These are phyloP conservation scores for Leishmania amazonensis DNA, from an alignment of 208 protist genomes.

Conservation along the genomic window DNA sequence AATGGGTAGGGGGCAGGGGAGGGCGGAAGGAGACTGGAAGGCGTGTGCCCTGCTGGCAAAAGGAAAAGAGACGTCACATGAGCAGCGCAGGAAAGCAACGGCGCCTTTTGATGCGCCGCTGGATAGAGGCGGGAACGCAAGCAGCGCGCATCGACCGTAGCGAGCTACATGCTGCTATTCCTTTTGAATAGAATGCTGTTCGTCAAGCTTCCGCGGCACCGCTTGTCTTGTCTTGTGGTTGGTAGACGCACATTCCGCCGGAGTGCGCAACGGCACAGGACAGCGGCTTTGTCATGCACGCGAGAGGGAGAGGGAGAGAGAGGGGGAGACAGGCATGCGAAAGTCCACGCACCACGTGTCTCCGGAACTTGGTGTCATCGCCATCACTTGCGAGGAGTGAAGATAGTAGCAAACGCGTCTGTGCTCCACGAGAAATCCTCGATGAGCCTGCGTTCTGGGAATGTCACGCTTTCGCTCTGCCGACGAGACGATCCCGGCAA, in stretches of 20 bases:
- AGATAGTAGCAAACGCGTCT: slow-evolving; percentile 12
- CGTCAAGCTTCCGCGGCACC: not conserved
- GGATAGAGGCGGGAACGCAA: not conserved
- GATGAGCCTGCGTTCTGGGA: slow-evolving; percentile 8
- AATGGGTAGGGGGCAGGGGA: not conserved
- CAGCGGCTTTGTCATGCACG: not conserved
- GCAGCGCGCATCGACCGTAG: not conserved
- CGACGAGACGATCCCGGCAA: not conserved
- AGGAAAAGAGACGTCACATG: too few species aligned
- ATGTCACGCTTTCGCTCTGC: not conserved
- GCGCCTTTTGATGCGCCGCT: not conserved
- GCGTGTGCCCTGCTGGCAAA: not conserved
- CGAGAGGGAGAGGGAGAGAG: not conserved
- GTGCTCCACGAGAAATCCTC: slow-evolving; percentile 14
- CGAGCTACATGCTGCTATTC: too few species aligned
- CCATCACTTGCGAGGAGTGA: not conserved
- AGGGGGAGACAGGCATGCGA: too few species aligned
- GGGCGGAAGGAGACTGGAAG: not conserved
- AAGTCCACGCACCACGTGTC: not conserved
- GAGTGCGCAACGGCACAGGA: not conserved
- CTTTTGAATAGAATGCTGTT: not conserved
- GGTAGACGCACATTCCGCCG: not conserved
- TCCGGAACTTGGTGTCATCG: not conserved
- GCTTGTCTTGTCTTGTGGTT: not conserved
- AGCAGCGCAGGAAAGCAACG: not conserved